Evolutionary conservation across 768 basidiomycete genomes (phyloP), one percentile per base, ranked within the genome.

Genomic region (Suillus spraguei): DNA sequence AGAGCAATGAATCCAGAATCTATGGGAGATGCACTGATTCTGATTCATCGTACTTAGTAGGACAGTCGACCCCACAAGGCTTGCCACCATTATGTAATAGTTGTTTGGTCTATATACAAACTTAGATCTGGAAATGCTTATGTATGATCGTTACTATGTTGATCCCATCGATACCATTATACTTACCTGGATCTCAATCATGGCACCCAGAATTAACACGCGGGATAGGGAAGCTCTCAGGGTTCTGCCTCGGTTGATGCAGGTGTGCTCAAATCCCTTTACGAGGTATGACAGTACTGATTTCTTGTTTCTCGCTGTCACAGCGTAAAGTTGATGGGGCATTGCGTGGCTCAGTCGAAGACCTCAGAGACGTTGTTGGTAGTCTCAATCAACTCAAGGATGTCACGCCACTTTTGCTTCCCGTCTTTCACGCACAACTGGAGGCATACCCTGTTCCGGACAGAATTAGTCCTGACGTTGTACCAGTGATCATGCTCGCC

Each of bases 51-150:
- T 13, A 38, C 38, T 38, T 9, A 36, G 8, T 5, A 9, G 4
- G 36, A n/a, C n/a, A n/a, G n/a, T n/a, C n/a, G n/a, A n/a, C n/a
- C n/a, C 36, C 36, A 36, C 36, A 36, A 36, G 36, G 36, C n/a
- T n/a, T n/a, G 28, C 28, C 4, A 28, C 28, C 28, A 28, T 41
- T 41, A 41, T 41, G 39, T 41, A n/a, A n/a, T 49, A n/a, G 44
- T 49, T 36, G 22, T 58, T 58, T 58, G 17, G 39, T 58, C 24
- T 5, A 41, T 10, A 66, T 65, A 14, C 49, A 68, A 74, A 49
- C 77, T 60, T 65, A 65, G 32, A 66, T 80, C 32, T 70, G 72
- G 22, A 71, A 71, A 42, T 39, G 55, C 16, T 56, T 56, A 52
- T 32, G 50, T 32, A 39, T 8, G 24, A 56, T 58, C 22, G 38